Percentiles rank a stretch among this genome's conserved stretches.
Evolutionary conservation across 345 rosid genomes (phyloP).

Genomic region (Acer saccharum): DNA sequence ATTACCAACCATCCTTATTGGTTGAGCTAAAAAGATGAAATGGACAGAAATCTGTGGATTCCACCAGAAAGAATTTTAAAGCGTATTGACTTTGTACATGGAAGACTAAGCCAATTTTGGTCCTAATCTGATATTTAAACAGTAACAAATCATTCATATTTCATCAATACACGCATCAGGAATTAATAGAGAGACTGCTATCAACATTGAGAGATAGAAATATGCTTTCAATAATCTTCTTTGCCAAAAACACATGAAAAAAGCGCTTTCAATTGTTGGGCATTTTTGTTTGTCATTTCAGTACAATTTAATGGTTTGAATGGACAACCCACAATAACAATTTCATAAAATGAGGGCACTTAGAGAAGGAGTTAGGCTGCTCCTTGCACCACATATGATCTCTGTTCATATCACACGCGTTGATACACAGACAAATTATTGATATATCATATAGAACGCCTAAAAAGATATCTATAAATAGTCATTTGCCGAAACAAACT

Average conservation of each 20-base stretch:
- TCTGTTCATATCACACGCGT: neutral
- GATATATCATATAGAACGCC: neutral
- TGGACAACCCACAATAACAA: neutral
- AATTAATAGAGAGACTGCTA: neutral
- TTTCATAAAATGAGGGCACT: neutral
- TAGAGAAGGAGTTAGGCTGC: neutral
- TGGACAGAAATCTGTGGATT: neutral
- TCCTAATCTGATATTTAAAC: neutral
- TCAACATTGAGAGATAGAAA: neutral
- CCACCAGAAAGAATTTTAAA: neutral
- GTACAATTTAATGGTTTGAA: neutral
- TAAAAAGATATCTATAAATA: neutral
- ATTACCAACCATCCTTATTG: neutral
- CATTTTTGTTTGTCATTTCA: neutral
- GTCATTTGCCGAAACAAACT: neutral
- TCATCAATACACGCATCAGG: neutral
- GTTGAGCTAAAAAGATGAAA: neutral
- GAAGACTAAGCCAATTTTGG: neutral
- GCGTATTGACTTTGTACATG: neutral
- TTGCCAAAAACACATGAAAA: too few species aligned
- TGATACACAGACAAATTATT: constrained; percentile 11
- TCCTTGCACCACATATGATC: neutral
- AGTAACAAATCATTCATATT: neutral
- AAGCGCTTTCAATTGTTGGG: too few species aligned
- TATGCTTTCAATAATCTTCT: neutral